Base-by-base conservation (phyloP, 1,139 yeast genomes). In the Candida sp. region DNA sequence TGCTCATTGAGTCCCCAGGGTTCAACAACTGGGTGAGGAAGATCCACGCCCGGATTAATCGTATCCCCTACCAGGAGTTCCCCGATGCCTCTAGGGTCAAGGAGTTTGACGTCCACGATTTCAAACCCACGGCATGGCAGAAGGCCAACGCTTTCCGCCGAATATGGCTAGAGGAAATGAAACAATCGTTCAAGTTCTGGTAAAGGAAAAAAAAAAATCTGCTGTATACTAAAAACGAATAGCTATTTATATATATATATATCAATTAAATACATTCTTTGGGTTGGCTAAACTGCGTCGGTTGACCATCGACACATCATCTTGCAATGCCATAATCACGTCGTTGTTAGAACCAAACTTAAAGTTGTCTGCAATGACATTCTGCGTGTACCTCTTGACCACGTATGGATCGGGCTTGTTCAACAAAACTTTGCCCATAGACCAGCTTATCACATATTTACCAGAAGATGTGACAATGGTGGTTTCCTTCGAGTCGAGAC, bases 381-480 rank as follows among this genome's bases (percentile, higher is more conserved):
- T 69, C 45, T 83, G 81, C 42, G 78, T 70, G 66, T 89, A 90
- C 57, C 83, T 77, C 66, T 83, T 85, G 61, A 91, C 85, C 48
- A 77, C 70, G 63, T 89, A 89, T 7, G 88, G 81, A 39, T 80
- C 81, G 31, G 71, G 69, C 23, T 57, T 53, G 49, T 85, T 84
- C 46, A 73, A 68, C 48, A 87, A 65, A 8, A 86, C 75, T 61
- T 84, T 83, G 57, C 74, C 77, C 61, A 92, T 65, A n/a, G 88
- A 83, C 97, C 97, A 91, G 1, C 89, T 78, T 33, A 92, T 80
- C 31, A 91, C 87, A 67, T 84, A 92, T 11, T 92, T 92, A 1
- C 97, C 97, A 2, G 86, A 75, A 8, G 94, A 85, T 1, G 96
- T 81, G 28, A 90, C 84, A 50, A 91, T 88, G 2, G 86, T 77